Evolutionary conservation across 768 basidiomycete genomes (phyloP).

Genomic region (Mycena polygramma): DNA sequence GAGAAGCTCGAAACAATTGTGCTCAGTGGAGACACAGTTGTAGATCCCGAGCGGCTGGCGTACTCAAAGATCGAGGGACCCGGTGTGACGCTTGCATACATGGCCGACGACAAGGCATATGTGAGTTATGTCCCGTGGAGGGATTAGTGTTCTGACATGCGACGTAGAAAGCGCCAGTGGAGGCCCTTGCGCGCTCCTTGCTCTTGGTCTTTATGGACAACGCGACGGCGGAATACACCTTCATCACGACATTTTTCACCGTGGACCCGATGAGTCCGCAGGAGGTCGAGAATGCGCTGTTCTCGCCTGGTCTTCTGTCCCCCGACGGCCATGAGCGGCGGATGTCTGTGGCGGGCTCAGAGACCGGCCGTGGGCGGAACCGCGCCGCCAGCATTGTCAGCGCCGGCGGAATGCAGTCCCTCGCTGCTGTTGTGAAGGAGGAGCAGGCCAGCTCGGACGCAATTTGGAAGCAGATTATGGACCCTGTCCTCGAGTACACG

Average conservation of each 20-base stretch:
- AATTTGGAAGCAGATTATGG: conserved; percentile 94
- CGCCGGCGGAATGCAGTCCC: conserved; percentile 48
- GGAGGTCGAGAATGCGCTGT: conserved; percentile 51
- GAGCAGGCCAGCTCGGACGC: conserved; percentile 70
- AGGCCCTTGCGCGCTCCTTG: conserved; percentile 87
- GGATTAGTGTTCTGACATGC: conserved; percentile 37
- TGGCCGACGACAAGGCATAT: conserved; percentile 90
- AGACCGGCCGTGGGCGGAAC: conserved; percentile 56
- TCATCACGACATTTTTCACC: conserved; percentile 88
- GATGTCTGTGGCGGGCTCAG: conserved; percentile 63
- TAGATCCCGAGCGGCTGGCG: conserved; percentile 70
- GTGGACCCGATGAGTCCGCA: conserved; percentile 49
- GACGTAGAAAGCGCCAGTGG: conserved; percentile 81
- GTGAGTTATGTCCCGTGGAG: no score
- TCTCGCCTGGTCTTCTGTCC: conserved; percentile 58
- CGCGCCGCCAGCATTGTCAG: conserved; percentile 51
- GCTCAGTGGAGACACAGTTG: conserved; percentile 51
- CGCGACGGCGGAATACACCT: conserved; percentile 91
- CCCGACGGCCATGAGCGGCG: conserved; percentile 58
- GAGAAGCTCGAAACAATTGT: conserved; percentile 82
- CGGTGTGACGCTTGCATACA: conserved; percentile 83
- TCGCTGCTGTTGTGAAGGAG: conserved; percentile 62
- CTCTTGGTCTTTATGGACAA: conserved; percentile 96
- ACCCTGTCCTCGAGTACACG: conserved; percentile 90
- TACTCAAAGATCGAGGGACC: conserved; percentile 86